phyloP scores from a whole-genome alignment of 2,329 filamentous ascomycete species.

The Ceratocystis papillata region DNA sequence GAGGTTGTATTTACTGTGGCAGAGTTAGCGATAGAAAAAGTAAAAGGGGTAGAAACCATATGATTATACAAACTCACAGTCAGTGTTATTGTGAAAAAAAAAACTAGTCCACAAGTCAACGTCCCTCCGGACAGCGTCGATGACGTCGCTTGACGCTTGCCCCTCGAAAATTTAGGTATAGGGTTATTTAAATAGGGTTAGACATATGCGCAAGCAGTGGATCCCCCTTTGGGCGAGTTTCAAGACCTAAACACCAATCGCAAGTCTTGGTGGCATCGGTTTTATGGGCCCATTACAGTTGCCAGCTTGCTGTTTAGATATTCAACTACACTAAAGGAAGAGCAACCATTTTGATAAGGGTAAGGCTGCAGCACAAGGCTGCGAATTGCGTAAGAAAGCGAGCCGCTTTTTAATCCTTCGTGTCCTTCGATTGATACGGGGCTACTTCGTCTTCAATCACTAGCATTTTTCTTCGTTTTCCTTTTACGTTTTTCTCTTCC shows the following conservation, averaged over 20 bases:
- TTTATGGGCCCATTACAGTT: background rate
- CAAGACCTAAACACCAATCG: background rate
- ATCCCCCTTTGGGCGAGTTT: background rate
- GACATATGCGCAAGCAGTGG: background rate
- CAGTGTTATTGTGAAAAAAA: no score
- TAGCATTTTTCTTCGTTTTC: background rate
- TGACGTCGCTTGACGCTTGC: slow-evolving; percentile 5
- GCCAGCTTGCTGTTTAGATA: slow-evolving; percentile 1
- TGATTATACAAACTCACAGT: no score
- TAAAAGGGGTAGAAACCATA: no score
- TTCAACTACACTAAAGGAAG: no score
- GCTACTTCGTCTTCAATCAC: background rate
- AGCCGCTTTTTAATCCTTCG: background rate
- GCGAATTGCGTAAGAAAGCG: background rate
- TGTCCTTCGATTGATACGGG: background rate
- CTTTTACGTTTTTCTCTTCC: background rate
- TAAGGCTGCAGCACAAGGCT: background rate
- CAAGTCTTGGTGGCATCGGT: background rate
- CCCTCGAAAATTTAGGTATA: background rate
- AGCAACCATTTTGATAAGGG: background rate
- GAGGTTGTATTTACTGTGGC: background rate
- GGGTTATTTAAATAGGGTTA: slow-evolving; percentile 12
- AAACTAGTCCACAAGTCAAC: background rate
- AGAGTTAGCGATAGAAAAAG: background rate
- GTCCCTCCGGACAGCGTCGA: background rate